phyloP scores from a whole-genome alignment of 768 basidiomycete genomes.

The Saitozyma podzolica region DNA sequence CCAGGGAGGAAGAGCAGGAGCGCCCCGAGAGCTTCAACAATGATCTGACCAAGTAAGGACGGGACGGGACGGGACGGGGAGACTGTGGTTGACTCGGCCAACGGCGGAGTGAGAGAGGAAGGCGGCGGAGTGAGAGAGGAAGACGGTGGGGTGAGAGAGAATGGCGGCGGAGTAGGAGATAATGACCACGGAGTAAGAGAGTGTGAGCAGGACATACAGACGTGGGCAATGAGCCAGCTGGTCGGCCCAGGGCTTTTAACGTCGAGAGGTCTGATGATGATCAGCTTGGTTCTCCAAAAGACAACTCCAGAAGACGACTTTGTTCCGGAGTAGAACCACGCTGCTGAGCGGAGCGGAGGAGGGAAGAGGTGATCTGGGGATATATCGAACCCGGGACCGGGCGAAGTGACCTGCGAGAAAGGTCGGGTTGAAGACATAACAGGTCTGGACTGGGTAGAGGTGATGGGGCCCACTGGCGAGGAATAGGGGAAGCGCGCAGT shows the following conservation, averaged over 20 bases:
- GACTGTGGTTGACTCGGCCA: no score
- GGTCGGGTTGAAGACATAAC: no score
- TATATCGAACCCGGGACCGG: no score
- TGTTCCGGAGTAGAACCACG: neutral
- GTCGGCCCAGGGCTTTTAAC: slow-evolving; percentile 43
- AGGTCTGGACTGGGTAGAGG: neutral
- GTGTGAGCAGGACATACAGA: no score
- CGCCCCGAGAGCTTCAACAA: slow-evolving; percentile 41
- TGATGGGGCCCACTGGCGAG: neutral
- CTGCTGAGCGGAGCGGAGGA: no score
- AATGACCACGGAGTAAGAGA: no score
- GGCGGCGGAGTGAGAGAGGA: neutral
- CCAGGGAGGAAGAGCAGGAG: slow-evolving; percentile 45
- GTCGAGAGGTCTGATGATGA: slow-evolving; percentile 43
- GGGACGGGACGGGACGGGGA: neutral
- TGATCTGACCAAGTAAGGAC: slow-evolving; percentile 30
- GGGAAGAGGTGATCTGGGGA: no score
- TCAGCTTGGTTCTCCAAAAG: neutral
- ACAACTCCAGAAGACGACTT: neutral
- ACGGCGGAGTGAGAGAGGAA: neutral
- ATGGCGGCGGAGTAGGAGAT: neutral
- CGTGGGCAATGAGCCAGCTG: slow-evolving; percentile 22
- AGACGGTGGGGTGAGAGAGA: neutral
- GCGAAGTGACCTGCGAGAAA: no score
- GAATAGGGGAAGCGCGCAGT: no score